Percentiles rank a stretch among this genome's conserved stretches.
Evolutionary conservation across 176 grass and related monocot species (phyloP).

Genomic region (Oryza brachyantha): DNA sequence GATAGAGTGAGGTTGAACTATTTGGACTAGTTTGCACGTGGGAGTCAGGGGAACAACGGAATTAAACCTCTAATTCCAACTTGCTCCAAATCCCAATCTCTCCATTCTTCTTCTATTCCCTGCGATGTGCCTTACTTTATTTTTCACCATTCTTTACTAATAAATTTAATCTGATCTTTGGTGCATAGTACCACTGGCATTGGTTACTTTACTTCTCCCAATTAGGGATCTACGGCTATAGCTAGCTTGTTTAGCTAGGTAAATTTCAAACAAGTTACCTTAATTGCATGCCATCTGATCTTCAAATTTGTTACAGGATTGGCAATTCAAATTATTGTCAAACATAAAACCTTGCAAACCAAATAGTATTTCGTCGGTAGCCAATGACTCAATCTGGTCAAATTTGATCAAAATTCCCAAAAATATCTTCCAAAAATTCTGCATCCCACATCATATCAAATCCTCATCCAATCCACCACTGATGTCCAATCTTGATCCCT

Average conservation of each 20-base stretch:
- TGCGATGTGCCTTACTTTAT: slow-evolving; percentile 35
- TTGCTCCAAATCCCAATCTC: slow-evolving; percentile 54
- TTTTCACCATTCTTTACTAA: slow-evolving; percentile 19
- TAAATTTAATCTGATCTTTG: slow-evolving; percentile 9
- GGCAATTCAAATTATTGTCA: not conserved
- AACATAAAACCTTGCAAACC: not conserved
- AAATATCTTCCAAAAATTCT: not conserved
- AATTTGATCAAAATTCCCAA: not conserved
- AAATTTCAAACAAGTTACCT: slow-evolving; percentile 44
- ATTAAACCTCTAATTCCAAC: slow-evolving; percentile 59
- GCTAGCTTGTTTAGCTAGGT: not conserved
- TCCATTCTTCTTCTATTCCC: slow-evolving; percentile 81
- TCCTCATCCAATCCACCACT: no score
- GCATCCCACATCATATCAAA: not conserved
- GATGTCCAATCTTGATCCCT: no score
- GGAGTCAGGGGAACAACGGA: slow-evolving; percentile 59
- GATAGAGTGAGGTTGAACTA: not conserved
- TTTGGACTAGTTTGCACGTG: slow-evolving; percentile 25
- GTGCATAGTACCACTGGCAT: not conserved
- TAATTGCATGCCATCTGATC: slow-evolving; percentile 35
- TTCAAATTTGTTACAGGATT: slow-evolving; percentile 11
- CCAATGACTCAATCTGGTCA: not conserved
- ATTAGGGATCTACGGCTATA: slow-evolving; percentile 31
- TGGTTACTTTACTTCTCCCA: slow-evolving; percentile 45
- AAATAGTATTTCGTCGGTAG: not conserved